Evolutionary conservation across 2,329 filamentous ascomycete genomes (phyloP), one percentile per base, ranked within the genome.

Genomic region (Cercospora berteroae): DNA sequence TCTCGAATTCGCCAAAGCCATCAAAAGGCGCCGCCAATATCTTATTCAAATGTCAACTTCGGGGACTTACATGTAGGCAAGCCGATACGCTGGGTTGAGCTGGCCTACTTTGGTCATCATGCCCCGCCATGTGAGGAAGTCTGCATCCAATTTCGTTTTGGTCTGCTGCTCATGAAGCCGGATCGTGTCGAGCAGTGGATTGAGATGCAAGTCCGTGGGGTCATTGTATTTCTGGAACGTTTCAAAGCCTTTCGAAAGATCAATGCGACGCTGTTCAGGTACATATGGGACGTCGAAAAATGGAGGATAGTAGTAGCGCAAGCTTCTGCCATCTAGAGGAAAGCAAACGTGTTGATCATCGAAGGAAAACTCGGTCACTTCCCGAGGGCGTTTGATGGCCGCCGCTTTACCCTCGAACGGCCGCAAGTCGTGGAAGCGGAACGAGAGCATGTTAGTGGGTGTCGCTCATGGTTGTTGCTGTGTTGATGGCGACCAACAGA

Each of bases 281-380:
- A 69, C 67, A 9, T 73, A 68, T 6, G 74, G 75, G 0, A 68
- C 65, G 6, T 71, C 67, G 67, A 79, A 74, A 60, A 77, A 70
- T 2, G 83, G 92, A 2, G 92, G 90, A 75, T 97, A 72, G 65
- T 71, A 72, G 71, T 68, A 68, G 25, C 66, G 50, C 36, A 99
- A 77, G 1, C 92, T 94, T 3, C 90, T 90, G 69, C 91, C 90
- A 70, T 92, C 93, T 4, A 76, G 68, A 3, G 90, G 86, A 59
- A 84, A 89, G 75, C 93, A 93, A 63, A 87, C 80, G 77, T 94
- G 95, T 29, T 93, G 83, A 55, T 93, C 87, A 77, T 98, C 92
- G 80, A 95, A 98, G 8, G 94, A 98, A 81, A 98, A 99, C 80
- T 86, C 93, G 4, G 94, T 87, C 71, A 99, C 91, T 82, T 99